These are phyloP conservation scores for Fremontodendron californicum DNA, from an alignment of 345 rosid genomes.

Conservation along the genomic window DNA sequence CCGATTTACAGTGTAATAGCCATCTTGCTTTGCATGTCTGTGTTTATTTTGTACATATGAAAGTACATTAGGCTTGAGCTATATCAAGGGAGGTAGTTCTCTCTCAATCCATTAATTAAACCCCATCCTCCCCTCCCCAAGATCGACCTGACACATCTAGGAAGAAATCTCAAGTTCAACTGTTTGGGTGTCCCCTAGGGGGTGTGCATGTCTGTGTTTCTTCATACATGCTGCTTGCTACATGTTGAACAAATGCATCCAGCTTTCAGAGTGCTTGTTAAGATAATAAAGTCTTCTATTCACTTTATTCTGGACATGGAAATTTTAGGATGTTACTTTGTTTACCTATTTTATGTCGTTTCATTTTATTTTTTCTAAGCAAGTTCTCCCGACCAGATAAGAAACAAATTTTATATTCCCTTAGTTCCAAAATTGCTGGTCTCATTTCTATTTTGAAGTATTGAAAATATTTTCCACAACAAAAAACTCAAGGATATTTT, in stretches of 20 bases:
- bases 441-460: neutral
- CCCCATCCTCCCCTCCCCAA: neutral
- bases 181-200: neutral
- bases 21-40: neutral
- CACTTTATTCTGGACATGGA: neutral
- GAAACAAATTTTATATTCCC: neutral
- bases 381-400: neutral
- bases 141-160: neutral
- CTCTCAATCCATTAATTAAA: neutral
- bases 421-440: neutral
- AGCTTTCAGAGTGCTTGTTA: neutral
- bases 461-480: neutral
- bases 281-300: neutral
- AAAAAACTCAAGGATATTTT: neutral
- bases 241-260: neutral
- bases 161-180: constrained; percentile 1
- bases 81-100: neutral
- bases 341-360: neutral
- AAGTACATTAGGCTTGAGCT: neutral
- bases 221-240: neutral
- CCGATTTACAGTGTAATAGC: neutral
- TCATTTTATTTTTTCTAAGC: neutral
- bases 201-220: neutral
- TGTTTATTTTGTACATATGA: neutral
- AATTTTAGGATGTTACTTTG: neutral